A percentile compares a stretch with the other conserved stretches of the same genome.
phyloP scores from a whole-genome alignment of 805 yeast genomes.

The Saccharomycopsis selenospora region DNA sequence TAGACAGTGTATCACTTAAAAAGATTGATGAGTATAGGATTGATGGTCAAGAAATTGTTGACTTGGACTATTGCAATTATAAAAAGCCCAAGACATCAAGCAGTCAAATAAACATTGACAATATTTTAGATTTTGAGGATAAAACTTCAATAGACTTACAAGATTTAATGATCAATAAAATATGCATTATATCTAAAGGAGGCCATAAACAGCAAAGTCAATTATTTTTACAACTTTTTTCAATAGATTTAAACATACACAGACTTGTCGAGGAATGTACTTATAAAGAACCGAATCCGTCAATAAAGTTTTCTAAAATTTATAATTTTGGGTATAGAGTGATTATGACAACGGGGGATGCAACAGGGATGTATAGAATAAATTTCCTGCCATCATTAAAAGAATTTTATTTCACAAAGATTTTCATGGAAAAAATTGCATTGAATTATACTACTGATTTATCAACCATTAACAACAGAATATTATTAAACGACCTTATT shows the following conservation, averaged over 20 bases:
- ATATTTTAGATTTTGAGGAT: slow-evolving; percentile 13
- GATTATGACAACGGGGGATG: slow-evolving; percentile 13
- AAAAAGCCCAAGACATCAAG: not conserved
- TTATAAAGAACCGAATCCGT: not conserved
- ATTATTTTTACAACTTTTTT: not conserved
- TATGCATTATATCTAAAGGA: slow-evolving; percentile 3
- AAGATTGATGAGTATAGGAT: not conserved
- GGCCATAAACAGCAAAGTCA: not conserved
- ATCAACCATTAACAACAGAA: not conserved
- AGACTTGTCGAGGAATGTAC: slow-evolving; percentile 3
- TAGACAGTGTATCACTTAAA: not conserved
- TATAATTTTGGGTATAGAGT: slow-evolving; percentile 17
- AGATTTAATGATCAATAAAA: slow-evolving; percentile 8
- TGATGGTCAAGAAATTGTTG: slow-evolving; percentile 6
- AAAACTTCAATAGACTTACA: slow-evolving; percentile 17
- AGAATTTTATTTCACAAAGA: slow-evolving; percentile 7
- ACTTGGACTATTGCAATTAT: slow-evolving; percentile 2
- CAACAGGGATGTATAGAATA: slow-evolving; percentile 12
- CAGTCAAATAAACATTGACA: slow-evolving; percentile 1
- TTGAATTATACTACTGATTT: slow-evolving; percentile 4
- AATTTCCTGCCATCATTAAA: slow-evolving; percentile 15
- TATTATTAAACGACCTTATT: slow-evolving; percentile 12
- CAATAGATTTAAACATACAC: not conserved
- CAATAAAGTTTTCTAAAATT: slow-evolving; percentile 5
- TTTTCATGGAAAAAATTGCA: slow-evolving; percentile 9